Conservation (phyloP, 305 asterid species). For the Andrographis paniculata region DNA sequence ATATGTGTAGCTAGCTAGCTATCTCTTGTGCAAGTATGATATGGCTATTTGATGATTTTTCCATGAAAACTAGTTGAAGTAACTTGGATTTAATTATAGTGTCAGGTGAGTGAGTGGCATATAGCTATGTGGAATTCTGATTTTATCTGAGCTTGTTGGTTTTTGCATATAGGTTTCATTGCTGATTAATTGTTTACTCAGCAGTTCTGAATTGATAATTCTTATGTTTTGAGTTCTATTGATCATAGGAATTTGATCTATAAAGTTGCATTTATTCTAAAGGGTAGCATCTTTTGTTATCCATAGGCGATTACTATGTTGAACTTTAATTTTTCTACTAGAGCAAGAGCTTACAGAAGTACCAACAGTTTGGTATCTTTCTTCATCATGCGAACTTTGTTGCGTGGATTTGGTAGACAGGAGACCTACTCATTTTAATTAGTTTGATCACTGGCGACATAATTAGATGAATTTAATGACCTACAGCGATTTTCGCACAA, state of each 20-base stretch:
- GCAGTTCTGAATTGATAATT: background rate
- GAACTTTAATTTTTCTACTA: background rate
- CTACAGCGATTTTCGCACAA: background rate
- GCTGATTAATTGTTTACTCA: background rate
- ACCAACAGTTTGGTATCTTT: background rate
- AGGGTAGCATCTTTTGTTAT: background rate
- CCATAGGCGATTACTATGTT: background rate
- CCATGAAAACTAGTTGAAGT: background rate
- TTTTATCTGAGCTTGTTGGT: background rate
- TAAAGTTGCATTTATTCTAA: constrained; percentile 4
- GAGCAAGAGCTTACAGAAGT: background rate
- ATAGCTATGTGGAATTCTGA: constrained; percentile 2
- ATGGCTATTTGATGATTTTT: background rate
- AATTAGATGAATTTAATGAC: background rate
- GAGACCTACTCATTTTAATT: background rate
- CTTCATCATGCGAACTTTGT: too few relatives aligned
- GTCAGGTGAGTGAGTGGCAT: too few relatives aligned
- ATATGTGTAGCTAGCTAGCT: constrained; percentile 11
- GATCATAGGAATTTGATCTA: background rate
- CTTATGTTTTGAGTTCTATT: constrained; percentile 5
- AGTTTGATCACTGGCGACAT: background rate
- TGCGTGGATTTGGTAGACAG: background rate
- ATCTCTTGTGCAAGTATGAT: constrained; percentile 8
- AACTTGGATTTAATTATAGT: background rate
- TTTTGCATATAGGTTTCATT: background rate